A percentile compares a stretch with the other conserved stretches of the same genome.
These are phyloP conservation scores for Globisporangium ultimum DNA, from an alignment of 352 stramenopile genomes.

Conservation along the genomic window DNA sequence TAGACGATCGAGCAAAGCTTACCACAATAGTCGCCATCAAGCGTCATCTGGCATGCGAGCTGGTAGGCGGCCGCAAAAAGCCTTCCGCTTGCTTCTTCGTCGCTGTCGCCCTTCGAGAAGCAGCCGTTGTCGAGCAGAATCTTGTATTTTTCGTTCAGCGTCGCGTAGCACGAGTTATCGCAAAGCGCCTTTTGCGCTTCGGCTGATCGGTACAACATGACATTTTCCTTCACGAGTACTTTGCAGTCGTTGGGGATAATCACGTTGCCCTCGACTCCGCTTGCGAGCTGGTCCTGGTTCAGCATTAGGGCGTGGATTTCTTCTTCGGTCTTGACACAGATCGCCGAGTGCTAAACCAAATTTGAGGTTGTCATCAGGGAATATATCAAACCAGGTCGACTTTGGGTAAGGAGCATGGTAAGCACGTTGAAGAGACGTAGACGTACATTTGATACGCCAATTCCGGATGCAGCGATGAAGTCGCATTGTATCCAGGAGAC, in stretches of 20 bases:
- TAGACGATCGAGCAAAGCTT: conserved; percentile 11
- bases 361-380: neutral
- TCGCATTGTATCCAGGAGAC: neutral
- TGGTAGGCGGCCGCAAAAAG: conserved; percentile 67
- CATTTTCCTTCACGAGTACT: conserved; percentile 45
- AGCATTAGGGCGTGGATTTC: conserved; percentile 49
- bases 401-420: no score
- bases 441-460: conserved; percentile 29
- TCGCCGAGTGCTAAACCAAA: conserved; percentile 23
- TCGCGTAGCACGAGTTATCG: conserved; percentile 56
- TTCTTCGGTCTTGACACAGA: conserved; percentile 42
- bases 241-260: conserved; percentile 61
- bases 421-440: neutral
- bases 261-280: conserved; percentile 59
- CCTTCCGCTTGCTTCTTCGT: conserved; percentile 50
- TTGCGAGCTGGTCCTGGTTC: conserved; percentile 50
- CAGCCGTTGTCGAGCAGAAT: conserved; percentile 62
- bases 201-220: conserved; percentile 50
- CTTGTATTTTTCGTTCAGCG: conserved; percentile 60
- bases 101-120: conserved; percentile 46
- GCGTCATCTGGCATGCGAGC: conserved; percentile 59
- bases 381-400: neutral
- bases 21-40: conserved; percentile 71
- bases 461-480: conserved; percentile 11
- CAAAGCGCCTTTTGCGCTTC: conserved; percentile 58